Evolutionary conservation across 2,329 filamentous ascomycete genomes (phyloP).

Genomic region (Aspergillus tubingensis): DNA sequence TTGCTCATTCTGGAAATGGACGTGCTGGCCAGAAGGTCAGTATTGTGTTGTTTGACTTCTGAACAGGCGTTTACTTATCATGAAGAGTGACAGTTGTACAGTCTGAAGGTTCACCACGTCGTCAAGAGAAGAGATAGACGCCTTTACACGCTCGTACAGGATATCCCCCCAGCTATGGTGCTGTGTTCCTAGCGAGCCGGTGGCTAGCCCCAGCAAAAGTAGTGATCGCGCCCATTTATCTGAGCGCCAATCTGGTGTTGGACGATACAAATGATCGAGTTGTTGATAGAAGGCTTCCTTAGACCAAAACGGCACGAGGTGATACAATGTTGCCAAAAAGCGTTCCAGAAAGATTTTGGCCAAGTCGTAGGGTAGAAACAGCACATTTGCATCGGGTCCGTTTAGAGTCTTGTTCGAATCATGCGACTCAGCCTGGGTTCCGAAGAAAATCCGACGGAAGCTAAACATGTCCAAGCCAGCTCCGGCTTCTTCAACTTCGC

Average conservation of each 20-base stretch:
- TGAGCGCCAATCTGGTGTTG: constrained; percentile 31
- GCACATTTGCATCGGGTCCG: constrained; percentile 27
- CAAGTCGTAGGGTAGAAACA: constrained; percentile 44
- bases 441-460: constrained; percentile 43
- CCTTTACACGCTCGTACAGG: constrained; percentile 48
- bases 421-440: constrained; percentile 41
- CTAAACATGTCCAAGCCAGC: constrained; percentile 43
- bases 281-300: constrained; percentile 39
- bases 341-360: constrained; percentile 43
- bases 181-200: constrained; percentile 42
- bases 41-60: background rate
- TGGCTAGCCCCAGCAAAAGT: constrained; percentile 41
- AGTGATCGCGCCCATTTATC: constrained; percentile 42
- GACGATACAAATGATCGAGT: constrained; percentile 40
- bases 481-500: constrained; percentile 40
- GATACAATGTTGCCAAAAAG: constrained; percentile 46
- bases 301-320: constrained; percentile 39
- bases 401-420: constrained; percentile 28
- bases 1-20: constrained; percentile 48
- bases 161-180: constrained; percentile 45
- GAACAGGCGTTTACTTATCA: constrained; percentile 43
- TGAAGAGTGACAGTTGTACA: constrained; percentile 47
- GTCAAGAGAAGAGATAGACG: constrained; percentile 38
- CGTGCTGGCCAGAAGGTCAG: constrained; percentile 31
- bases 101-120: constrained; percentile 50